phyloP scores from a whole-genome alignment of 2,329 filamentous ascomycete species.

The Arthrobotrys sinensis region DNA sequence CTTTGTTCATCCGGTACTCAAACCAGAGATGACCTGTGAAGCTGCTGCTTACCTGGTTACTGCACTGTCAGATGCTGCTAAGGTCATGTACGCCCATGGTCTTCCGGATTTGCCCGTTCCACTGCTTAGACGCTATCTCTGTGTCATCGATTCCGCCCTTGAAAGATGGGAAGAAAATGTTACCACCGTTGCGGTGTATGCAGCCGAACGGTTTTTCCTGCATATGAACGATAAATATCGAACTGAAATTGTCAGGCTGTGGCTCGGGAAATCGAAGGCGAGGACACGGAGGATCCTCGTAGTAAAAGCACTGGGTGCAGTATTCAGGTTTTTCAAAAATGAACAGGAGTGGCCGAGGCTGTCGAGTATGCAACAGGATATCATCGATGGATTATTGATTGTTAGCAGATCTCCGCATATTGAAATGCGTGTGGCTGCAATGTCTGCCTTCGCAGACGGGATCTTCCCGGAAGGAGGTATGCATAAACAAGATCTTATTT shows the following conservation, averaged over 20 bases:
- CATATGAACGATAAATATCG: conserved; percentile 57
- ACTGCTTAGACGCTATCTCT: conserved; percentile 47
- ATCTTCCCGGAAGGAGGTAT: conserved; percentile 55
- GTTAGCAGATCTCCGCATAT: conserved; percentile 58
- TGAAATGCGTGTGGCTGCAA: conserved; percentile 63
- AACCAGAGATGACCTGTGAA: conserved; percentile 77
- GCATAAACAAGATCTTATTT: background rate
- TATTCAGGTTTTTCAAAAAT: conserved; percentile 61
- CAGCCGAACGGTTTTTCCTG: conserved; percentile 52
- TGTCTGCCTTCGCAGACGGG: conserved; percentile 62
- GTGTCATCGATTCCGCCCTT: conserved; percentile 63
- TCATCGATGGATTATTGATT: conserved; percentile 61
- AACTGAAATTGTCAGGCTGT: conserved; percentile 47
- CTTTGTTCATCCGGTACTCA: conserved; percentile 70
- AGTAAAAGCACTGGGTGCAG: conserved; percentile 62
- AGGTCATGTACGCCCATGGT: conserved; percentile 53
- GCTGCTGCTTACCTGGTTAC: conserved; percentile 75
- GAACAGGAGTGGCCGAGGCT: conserved; percentile 41
- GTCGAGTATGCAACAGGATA: conserved; percentile 52
- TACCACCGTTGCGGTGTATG: conserved; percentile 51
- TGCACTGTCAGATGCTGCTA: conserved; percentile 66
- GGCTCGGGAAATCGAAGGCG: conserved; percentile 58
- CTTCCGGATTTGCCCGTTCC: conserved; percentile 43
- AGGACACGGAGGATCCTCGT: conserved; percentile 56
- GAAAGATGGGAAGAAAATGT: conserved; percentile 62